These are phyloP conservation scores for Acacia pycnantha DNA, from an alignment of 331 rosid genomes.

Conservation along the genomic window DNA sequence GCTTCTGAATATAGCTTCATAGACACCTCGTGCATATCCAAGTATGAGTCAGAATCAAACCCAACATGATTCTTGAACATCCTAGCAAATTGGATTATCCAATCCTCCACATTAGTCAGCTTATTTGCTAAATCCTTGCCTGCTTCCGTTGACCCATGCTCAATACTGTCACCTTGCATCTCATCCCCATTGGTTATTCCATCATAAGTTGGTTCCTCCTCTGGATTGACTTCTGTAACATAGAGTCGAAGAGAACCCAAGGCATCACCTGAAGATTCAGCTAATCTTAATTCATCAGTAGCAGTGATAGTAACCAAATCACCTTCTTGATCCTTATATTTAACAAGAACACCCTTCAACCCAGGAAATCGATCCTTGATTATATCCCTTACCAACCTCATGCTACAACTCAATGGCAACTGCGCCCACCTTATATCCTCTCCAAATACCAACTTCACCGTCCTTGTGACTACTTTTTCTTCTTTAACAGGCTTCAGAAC, in stretches of 20 bases:
- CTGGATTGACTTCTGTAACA: constrained; percentile 49
- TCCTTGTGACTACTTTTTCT: constrained; percentile 45
- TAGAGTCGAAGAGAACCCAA: constrained; percentile 51
- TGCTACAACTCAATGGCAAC: constrained; percentile 50
- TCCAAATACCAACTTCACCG: constrained; percentile 66
- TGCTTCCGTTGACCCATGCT: constrained; percentile 42
- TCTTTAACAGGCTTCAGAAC: constrained; percentile 37
- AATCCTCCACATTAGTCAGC: constrained; percentile 47
- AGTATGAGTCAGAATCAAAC: constrained; percentile 60
- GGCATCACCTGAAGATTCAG: constrained; percentile 40
- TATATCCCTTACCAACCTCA: constrained; percentile 49
- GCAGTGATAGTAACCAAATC: constrained; percentile 70
- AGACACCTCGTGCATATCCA: constrained; percentile 67
- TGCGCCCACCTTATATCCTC: constrained; percentile 68
- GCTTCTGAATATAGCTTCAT: constrained; percentile 72
- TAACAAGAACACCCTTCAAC: constrained; percentile 62
- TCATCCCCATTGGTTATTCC: constrained; percentile 37
- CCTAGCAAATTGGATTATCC: constrained; percentile 68
- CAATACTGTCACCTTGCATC: constrained; percentile 23
- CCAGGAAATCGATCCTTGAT: constrained; percentile 59
- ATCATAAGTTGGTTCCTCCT: constrained; percentile 58
- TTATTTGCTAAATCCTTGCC: constrained; percentile 29
- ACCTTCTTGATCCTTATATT: constrained; percentile 64
- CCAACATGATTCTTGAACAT: constrained; percentile 81
- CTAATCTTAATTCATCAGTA: constrained; percentile 50